These are phyloP conservation scores for Coemansia sp. DNA, from an alignment of 192 early-diverging fungal genomes.

Conservation along the genomic window DNA sequence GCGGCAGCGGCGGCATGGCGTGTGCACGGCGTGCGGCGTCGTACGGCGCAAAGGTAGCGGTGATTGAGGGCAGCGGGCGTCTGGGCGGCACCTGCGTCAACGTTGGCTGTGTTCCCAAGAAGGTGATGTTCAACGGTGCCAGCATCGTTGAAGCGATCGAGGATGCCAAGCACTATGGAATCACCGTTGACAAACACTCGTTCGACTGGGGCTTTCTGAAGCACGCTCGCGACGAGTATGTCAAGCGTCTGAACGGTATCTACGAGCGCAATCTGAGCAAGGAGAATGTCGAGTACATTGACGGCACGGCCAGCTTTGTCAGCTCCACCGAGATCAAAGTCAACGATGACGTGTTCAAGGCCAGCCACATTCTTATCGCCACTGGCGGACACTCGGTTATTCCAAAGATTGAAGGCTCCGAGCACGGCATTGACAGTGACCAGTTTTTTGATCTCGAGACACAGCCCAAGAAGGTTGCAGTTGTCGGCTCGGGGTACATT, in stretches of 20 bases:
- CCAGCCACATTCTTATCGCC: slow-evolving; percentile 90
- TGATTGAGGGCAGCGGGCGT: slow-evolving; percentile 78
- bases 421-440: slow-evolving; percentile 87
- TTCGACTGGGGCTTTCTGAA: slow-evolving; percentile 86
- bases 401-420: slow-evolving; percentile 79
- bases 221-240: slow-evolving; percentile 92
- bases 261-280: slow-evolving; percentile 89
- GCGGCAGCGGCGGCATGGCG: slow-evolving; percentile 88
- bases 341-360: slow-evolving; percentile 58
- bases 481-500: slow-evolving; percentile 93
- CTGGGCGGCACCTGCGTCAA: slow-evolving; percentile 93
- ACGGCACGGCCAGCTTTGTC: slow-evolving; percentile 84
- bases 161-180: slow-evolving; percentile 91
- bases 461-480: slow-evolving; percentile 88
- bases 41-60: slow-evolving; percentile 86
- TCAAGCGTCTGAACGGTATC: slow-evolving; percentile 94
- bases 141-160: slow-evolving; percentile 81
- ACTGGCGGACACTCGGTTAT: slow-evolving; percentile 74
- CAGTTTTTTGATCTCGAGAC: slow-evolving; percentile 93
- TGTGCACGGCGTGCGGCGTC: slow-evolving; percentile 89
- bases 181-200: slow-evolving; percentile 58
- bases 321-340: slow-evolving; percentile 68
- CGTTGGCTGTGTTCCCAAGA: slow-evolving; percentile 89
- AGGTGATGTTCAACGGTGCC: slow-evolving; percentile 96
- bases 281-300: slow-evolving; percentile 80